Percentiles rank a stretch among this genome's conserved stretches.
Evolutionary conservation across 1,139 yeast genomes (phyloP).

Genomic region (Blastobotrys illinoisensis): DNA sequence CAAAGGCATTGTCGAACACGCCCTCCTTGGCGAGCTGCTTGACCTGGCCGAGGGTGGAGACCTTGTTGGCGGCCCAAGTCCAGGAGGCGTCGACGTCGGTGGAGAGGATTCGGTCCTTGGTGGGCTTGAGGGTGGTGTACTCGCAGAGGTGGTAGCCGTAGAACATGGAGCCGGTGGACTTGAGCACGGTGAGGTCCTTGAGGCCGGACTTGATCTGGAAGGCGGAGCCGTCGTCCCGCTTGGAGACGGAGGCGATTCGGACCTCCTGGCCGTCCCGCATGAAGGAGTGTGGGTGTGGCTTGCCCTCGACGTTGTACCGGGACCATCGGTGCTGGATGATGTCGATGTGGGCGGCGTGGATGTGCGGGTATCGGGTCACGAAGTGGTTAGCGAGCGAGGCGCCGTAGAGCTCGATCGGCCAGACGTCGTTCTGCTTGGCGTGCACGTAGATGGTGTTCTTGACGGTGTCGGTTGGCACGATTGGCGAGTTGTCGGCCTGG

Average conservation of each 20-base stretch:
- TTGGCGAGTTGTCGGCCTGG: constrained; percentile 76
- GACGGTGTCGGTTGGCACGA: constrained; percentile 92
- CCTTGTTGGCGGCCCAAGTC: constrained; percentile 52
- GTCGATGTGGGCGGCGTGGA: constrained; percentile 60
- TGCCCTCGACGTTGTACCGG: constrained; percentile 67
- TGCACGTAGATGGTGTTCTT: constrained; percentile 79
- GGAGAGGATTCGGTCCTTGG: constrained; percentile 77
- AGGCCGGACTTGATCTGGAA: constrained; percentile 63
- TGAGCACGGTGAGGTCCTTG: constrained; percentile 79
- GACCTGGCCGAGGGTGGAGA: constrained; percentile 49
- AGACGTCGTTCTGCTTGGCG: constrained; percentile 68
- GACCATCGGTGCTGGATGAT: constrained; percentile 76
- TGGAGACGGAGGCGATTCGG: constrained; percentile 54
- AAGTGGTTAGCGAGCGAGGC: constrained; percentile 80
- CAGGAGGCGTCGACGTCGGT: constrained; percentile 79
- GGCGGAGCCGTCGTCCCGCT: constrained; percentile 39
- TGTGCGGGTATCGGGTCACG: constrained; percentile 66
- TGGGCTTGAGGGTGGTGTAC: constrained; percentile 78
- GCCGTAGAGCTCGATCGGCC: constrained; percentile 90
- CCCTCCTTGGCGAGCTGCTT: constrained; percentile 50
- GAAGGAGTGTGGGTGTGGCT: constrained; percentile 76
- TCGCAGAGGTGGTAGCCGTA: constrained; percentile 82
- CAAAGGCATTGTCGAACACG: constrained; percentile 58
- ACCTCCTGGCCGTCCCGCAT: constrained; percentile 79
- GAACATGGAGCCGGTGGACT: constrained; percentile 93